Base-by-base conservation (phyloP, 805 yeast genomes). In the Saccharomyces mikatae region DNA sequence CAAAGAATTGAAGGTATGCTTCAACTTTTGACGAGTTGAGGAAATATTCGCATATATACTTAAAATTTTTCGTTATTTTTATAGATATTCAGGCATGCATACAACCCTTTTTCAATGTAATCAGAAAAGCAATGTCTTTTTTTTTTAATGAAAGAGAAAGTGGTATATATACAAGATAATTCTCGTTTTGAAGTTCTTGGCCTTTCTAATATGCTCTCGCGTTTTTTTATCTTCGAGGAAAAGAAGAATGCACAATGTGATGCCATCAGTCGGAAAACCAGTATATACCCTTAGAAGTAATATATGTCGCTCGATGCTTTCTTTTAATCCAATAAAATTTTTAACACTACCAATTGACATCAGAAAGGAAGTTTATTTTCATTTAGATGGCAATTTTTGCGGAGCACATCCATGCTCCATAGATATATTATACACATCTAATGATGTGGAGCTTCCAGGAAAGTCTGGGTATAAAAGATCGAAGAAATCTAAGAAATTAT, bases 1-100 rank as follows among this genome's bases (percentile, higher is more conserved):
- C 87, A 86, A 68, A 85, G 83, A 67, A 82, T 94, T 47, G 89
- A 87, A 63, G 99, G 99, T 53, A 94, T 94, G 97, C 75, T 94
- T 62, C 95, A 89, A 71, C 71, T 94, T 61, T 76, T 92, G 63
- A 84, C 90, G 57, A 79, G 60, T 56, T 62, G 49, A 26, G 48
- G 21, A 8, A 22, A 32, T 28, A 24, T 41, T 28, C 24, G 24
- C 27, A 49, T 44, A 29, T 21, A 44, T 29, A 28, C 21, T 31
- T 32, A n/a, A 28, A 32, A 17, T 36, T 36, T 36, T 17, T 36
- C 13, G 13, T n/a, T 31, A 14, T 14, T 36, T 36, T 36, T 17
- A 36, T 36, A 36, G 44, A 36, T 36, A 36, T 36, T 36, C 44
- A 36, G 44, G 44, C 44, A 36, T 36, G 8, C 17, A 36, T 36